Conservation (phyloP, 352 stramenopile genomes). For the Pythium biforme region DNA sequence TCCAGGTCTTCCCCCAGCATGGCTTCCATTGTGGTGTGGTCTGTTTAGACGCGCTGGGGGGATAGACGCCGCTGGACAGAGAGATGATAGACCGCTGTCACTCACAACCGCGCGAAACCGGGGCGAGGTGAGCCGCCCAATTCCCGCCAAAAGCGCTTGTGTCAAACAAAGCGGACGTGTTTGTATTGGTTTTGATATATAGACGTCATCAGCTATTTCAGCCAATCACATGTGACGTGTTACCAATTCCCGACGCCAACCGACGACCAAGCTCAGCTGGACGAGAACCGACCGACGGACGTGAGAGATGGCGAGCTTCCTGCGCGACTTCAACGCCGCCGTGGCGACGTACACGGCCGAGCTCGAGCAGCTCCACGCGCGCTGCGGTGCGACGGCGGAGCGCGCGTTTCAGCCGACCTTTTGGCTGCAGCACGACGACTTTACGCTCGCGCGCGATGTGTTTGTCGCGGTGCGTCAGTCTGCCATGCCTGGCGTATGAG, state of each 20-base stretch:
- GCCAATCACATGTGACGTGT: conserved; percentile 14
- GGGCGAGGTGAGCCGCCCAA: conserved; percentile 15
- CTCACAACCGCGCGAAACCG: conserved; percentile 2
- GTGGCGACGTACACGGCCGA: conserved; percentile 52
- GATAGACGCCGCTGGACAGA: no score
- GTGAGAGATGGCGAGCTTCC: conserved; percentile 46
- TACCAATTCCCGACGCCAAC: not conserved
- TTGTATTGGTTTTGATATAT: conserved; percentile 7
- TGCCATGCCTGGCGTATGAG: no score
- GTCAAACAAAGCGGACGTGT: conserved; percentile 12
- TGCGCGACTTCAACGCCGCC: conserved; percentile 55
- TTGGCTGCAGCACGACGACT: conserved; percentile 76
- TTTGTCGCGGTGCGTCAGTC: conserved; percentile 67
- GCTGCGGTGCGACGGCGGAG: conserved; percentile 41
- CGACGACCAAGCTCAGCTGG: not conserved
- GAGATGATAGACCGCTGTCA: no score
- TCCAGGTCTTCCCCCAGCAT: conserved; percentile 37
- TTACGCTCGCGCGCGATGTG: conserved; percentile 75
- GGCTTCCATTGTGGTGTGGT: not conserved
- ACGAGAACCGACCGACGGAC: not conserved
- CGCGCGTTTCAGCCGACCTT: conserved; percentile 70
- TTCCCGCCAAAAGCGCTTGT: conserved; percentile 24
- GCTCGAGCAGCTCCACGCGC: conserved; percentile 57
- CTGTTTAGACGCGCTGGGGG: not conserved
- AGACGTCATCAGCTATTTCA: conserved; percentile 12